Conservation (phyloP, 2,329 filamentous ascomycete genomes). For the Ophiosphaerella herpotricha region DNA sequence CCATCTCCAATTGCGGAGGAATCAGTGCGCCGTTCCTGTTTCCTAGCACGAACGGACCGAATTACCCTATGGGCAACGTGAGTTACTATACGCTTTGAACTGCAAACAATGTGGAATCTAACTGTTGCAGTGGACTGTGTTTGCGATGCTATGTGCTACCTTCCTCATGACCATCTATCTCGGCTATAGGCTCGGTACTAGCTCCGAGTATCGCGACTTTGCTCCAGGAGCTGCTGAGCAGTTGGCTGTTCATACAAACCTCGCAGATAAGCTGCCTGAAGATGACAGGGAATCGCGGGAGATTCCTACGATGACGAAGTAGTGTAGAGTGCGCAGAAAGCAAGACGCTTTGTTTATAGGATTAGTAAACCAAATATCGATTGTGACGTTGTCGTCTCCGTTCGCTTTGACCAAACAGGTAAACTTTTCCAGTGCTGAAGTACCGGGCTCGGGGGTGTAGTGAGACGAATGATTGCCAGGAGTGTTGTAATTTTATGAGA, state of each 20-base stretch:
- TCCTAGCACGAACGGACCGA: constrained; percentile 18
- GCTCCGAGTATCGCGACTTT: constrained; percentile 26
- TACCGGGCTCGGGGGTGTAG: too few species aligned
- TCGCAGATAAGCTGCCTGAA: constrained; percentile 19
- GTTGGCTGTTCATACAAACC: constrained; percentile 14
- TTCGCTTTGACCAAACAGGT: too few species aligned
- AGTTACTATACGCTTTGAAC: background rate
- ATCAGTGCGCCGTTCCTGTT: constrained; percentile 28
- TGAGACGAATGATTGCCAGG: too few species aligned
- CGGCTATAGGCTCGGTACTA: constrained; percentile 24
- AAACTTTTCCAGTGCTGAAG: too few species aligned
- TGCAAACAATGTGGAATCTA: background rate
- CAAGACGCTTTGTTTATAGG: too few species aligned
- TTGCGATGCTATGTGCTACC: constrained; percentile 19
- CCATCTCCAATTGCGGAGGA: constrained; percentile 26
- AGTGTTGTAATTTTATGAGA: too few species aligned
- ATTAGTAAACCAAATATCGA: too few species aligned
- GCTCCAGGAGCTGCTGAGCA: constrained; percentile 25
- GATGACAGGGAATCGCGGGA: constrained; percentile 7
- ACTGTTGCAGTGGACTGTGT: constrained; percentile 21
- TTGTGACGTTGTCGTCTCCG: too few species aligned
- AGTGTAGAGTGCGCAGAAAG: too few species aligned
- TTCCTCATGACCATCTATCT: constrained; percentile 26
- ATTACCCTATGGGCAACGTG: constrained; percentile 27
- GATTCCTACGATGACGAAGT: constrained; percentile 1